Evolutionary conservation across 208 protist species (phyloP).

Genomic region (Porcisia deanei): DNA sequence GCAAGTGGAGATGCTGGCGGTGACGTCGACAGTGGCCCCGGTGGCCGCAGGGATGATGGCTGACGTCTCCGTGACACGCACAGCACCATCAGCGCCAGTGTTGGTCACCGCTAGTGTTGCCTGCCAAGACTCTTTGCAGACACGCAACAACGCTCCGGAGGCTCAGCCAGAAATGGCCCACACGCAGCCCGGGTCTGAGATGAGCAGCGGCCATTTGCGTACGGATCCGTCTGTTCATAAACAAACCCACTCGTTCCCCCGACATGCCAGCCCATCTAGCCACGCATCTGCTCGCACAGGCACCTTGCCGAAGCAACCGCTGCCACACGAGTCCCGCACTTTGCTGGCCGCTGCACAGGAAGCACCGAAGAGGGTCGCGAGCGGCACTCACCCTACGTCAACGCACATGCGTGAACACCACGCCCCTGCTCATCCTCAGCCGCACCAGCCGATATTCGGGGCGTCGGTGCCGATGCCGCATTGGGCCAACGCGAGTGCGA

Average conservation of each 20-base stretch:
- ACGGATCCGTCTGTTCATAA: background rate
- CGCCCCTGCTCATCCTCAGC: constrained; percentile 4
- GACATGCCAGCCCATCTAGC: background rate
- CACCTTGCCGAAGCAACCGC: background rate
- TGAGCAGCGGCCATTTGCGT: background rate
- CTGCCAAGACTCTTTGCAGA: background rate
- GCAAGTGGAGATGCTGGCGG: background rate
- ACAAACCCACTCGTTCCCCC: background rate
- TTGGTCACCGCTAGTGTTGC: background rate
- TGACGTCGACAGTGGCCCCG: background rate
- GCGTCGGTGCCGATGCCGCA: background rate
- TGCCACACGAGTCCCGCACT: background rate
- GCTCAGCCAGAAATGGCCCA: background rate
- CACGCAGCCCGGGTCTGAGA: background rate
- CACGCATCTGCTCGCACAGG: background rate
- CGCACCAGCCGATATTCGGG: background rate
- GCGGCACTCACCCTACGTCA: constrained; percentile 11
- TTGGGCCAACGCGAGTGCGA: background rate
- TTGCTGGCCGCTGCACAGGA: background rate
- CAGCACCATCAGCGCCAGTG: background rate
- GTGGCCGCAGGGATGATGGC: background rate
- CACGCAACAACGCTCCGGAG: background rate
- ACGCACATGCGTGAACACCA: background rate
- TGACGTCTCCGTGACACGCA: background rate
- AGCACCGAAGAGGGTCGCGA: background rate